Base-by-base conservation (phyloP, 257 asterid species). In the Solanum infundibuliforme region DNA sequence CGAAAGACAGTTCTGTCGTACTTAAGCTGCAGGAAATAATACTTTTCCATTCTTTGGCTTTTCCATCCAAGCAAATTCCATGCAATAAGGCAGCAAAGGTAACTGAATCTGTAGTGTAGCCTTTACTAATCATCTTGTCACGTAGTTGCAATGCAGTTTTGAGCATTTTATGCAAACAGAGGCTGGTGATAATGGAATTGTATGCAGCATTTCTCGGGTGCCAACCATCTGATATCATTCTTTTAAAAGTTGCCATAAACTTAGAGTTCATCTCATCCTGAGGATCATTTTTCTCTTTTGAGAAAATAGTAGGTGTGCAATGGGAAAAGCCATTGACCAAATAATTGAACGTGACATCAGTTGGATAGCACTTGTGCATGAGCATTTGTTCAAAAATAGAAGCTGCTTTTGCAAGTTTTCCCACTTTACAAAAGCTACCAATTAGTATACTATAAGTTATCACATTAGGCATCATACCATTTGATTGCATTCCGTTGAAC, bases 381-480 rank as follows among this genome's bases (percentile, higher is more conserved):
- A 95, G 93, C 99, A 97, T 95, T 88, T 93, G 92, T 86, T 95
- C 98, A 27, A 95, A 97, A 87, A 90, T 88, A 7, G 87, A 90
- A 88, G 96, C 91, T 29, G 98, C 98, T 90, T 95, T 91, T 73
- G 87, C 88, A 48, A 95, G 92, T 65, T 93, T 90, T 34, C 96
- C 98, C 87, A 86, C 92, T 91, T 91, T 97, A 93, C 97, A 95
- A 89, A 87, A 93, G 89, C 94, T 75, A 39, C 99, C 98, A 83
- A 97, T 93, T 58, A 97, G 86, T 58, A 94, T 90, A 76, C 94
- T 95, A 86, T 94, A 97, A 38, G 99, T 95, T 90, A 97, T 98
- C 86, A 95, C 99, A 90, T 97, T 97, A 66, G 99, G 98, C 83
- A 55, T 85, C 87, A 93, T 82, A 65, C 93, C 94, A 76, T 87